phyloP scores from a whole-genome alignment of 148 eudicot species.

The Rhododendron vialii region DNA sequence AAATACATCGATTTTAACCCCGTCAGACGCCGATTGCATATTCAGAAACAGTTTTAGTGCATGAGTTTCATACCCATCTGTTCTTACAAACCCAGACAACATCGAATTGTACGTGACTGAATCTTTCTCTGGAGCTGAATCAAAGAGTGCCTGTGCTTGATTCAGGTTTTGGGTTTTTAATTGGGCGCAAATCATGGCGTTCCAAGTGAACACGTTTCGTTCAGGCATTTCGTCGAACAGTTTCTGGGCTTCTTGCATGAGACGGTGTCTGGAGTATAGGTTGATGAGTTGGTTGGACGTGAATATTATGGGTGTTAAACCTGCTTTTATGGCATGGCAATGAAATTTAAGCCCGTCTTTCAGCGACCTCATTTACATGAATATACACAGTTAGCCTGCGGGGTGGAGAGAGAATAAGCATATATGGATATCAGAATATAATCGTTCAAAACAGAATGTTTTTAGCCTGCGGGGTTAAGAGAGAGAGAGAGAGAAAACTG shows the following conservation, averaged over 20 bases:
- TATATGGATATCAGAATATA: background rate
- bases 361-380: conserved; percentile 29
- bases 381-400: no score
- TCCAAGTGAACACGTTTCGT: conserved; percentile 81
- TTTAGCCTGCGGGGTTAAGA: background rate
- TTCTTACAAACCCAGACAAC: conserved; percentile 60
- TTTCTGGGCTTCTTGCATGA: conserved; percentile 38
- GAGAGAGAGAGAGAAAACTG: background rate
- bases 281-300: conserved; percentile 53
- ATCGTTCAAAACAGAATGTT: background rate
- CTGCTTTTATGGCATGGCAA: conserved; percentile 38
- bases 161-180: conserved; percentile 36
- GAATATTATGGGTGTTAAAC: conserved; percentile 26
- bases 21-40: conserved; percentile 34
- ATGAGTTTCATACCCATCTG: conserved; percentile 39
- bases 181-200: conserved; percentile 67
- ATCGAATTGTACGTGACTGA: conserved; percentile 76
- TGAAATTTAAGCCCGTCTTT: conserved; percentile 44
- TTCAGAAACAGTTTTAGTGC: conserved; percentile 49
- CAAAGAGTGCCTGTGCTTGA: conserved; percentile 46
- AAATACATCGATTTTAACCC: conserved; percentile 55
- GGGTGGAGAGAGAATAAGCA: background rate
- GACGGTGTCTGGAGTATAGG: conserved; percentile 39
- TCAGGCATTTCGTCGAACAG: conserved; percentile 87
- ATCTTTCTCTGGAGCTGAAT: conserved; percentile 48